Conservation (phyloP, 2,329 filamentous ascomycete genomes). For the Colletotrichum zoysiae region DNA sequence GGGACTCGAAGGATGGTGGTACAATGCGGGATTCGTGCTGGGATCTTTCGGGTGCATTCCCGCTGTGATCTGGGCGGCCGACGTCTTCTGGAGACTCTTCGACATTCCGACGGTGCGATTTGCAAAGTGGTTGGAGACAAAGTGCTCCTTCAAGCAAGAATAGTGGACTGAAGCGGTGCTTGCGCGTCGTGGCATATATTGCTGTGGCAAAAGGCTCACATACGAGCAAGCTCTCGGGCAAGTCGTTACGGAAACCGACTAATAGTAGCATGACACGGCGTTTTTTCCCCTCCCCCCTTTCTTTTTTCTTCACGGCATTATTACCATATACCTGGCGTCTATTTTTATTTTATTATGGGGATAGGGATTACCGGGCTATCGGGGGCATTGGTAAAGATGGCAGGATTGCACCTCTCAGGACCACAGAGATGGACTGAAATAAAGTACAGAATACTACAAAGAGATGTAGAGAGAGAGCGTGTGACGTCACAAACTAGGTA, state of each 20-base stretch:
- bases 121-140: conserved; percentile 66
- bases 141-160: conserved; percentile 51
- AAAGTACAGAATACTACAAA: conserved; percentile 8
- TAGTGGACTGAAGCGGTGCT: conserved; percentile 11
- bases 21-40: conserved; percentile 61
- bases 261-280: conserved; percentile 41
- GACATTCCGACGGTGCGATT: conserved; percentile 69
- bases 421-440: conserved; percentile 8
- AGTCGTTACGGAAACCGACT: conserved; percentile 33
- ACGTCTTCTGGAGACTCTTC: conserved; percentile 68
- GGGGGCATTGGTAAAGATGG: conserved; percentile 19
- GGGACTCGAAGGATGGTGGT: conserved; percentile 60
- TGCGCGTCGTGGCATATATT: conserved; percentile 11
- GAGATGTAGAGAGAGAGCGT: neutral
- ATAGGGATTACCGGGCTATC: conserved; percentile 2
- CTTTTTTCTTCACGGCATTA: conserved; percentile 33
- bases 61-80: conserved; percentile 65
- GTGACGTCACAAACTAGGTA: conserved; percentile 13
- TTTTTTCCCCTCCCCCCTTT: conserved; percentile 32
- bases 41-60: conserved; percentile 63
- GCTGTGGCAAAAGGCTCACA: conserved; percentile 18
- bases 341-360: conserved; percentile 8
- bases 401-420: conserved; percentile 26
- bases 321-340: conserved; percentile 41
- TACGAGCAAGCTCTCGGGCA: conserved; percentile 17